Percentiles rank a stretch among this genome's conserved stretches.
Evolutionary conservation across 306 rosid genomes (phyloP).

Genomic region (Malus asiatica): DNA sequence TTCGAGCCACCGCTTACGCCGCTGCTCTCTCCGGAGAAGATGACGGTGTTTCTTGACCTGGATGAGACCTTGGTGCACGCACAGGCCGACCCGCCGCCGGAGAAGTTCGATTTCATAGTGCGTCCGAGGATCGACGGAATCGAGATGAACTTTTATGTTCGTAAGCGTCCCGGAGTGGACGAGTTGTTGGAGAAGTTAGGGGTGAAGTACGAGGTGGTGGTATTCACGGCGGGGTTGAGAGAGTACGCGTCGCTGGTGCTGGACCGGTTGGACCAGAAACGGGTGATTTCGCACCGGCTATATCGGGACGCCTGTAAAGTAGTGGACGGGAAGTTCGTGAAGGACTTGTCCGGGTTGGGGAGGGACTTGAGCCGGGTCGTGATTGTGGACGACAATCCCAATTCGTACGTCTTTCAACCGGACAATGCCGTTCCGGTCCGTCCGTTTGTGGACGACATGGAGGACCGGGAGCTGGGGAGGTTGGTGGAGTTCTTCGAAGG

Average conservation of each 20-base stretch:
- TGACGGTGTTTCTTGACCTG: constrained; percentile 67
- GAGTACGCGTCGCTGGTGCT: constrained; percentile 83
- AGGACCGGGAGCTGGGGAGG: constrained; percentile 53
- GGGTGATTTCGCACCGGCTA: constrained; percentile 58
- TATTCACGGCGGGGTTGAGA: constrained; percentile 71
- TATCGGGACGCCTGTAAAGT: constrained; percentile 68
- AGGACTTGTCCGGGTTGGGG: constrained; percentile 58
- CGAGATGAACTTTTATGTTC: constrained; percentile 56
- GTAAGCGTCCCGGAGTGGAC: constrained; percentile 82
- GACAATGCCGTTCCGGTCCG: constrained; percentile 57
- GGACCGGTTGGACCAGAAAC: constrained; percentile 53
- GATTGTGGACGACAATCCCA: constrained; percentile 86
- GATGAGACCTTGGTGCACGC: constrained; percentile 86
- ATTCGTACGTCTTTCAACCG: constrained; percentile 59
- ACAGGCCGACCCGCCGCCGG: constrained; percentile 42
- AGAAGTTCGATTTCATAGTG: constrained; percentile 60
- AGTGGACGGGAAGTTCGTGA: constrained; percentile 62
- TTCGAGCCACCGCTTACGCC: constrained; percentile 34
- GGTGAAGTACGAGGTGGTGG: constrained; percentile 61
- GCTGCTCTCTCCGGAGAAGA: constrained; percentile 13
- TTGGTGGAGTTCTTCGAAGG: constrained; percentile 44
- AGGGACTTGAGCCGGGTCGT: constrained; percentile 60
- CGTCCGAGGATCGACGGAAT: constrained; percentile 63
- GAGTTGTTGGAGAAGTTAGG: constrained; percentile 46
- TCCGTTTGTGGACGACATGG: constrained; percentile 55